These are phyloP conservation scores for Yarrowia osloensis DNA, from an alignment of 805 yeast genomes.

Conservation along the genomic window DNA sequence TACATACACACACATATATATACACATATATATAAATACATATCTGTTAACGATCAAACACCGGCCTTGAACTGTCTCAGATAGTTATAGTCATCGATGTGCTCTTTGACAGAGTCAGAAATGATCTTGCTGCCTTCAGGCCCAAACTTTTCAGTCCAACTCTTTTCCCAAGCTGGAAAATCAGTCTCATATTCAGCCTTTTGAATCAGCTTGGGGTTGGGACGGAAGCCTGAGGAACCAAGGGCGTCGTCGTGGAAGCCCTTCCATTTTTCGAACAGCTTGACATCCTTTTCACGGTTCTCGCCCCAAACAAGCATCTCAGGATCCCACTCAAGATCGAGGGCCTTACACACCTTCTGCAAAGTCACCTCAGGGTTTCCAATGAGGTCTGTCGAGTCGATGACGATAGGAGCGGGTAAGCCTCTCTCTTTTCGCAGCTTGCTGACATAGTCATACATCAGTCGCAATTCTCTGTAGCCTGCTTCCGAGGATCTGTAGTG, in stretches of 20 bases:
- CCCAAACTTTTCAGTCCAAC: constrained; percentile 33
- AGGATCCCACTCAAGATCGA: constrained; percentile 34
- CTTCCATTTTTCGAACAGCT: constrained; percentile 37
- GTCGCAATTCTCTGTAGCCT: constrained; percentile 36
- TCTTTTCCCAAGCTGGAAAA: constrained; percentile 35
- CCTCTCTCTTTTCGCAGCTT: constrained; percentile 27
- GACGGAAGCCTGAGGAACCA: constrained; percentile 35
- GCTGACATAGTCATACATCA: constrained; percentile 35
- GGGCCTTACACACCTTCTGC: constrained; percentile 33
- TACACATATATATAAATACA: no score
- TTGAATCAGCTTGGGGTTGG: constrained; percentile 19
- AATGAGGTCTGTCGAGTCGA: constrained; percentile 36
- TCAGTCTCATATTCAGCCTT: constrained; percentile 33
- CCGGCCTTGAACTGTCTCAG: constrained; percentile 34
- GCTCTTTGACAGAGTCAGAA: constrained; percentile 34
- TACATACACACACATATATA: no score
- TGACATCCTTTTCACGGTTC: constrained; percentile 32
- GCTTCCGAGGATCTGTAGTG: constrained; percentile 36
- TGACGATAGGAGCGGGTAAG: constrained; percentile 32
- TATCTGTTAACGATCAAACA: background rate
- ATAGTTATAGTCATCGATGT: constrained; percentile 37
- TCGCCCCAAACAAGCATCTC: constrained; percentile 37
- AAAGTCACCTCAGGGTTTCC: constrained; percentile 35
- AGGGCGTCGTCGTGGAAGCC: constrained; percentile 39
- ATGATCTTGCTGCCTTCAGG: constrained; percentile 31